Evolutionary conservation across 2,329 filamentous ascomycete genomes (phyloP), one percentile per base, ranked within the genome.

Genomic region (Penicillium thymicola): DNA sequence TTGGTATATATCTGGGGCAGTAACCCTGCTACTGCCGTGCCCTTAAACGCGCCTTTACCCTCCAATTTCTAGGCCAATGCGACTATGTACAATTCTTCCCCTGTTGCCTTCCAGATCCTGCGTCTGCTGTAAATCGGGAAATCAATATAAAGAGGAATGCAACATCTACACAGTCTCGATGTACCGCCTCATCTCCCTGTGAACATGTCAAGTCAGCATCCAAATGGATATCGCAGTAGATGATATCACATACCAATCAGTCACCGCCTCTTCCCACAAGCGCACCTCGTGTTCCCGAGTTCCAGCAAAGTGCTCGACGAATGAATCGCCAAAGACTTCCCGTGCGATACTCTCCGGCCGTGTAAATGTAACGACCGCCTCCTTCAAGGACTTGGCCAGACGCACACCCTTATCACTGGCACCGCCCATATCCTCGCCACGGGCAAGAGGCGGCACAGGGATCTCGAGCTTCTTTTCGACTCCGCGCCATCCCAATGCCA

Each of bases 181-280:
- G 67, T 92, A 92, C 57, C 89, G 81, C 75, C 84, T 85, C 72
- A 91, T 81, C 74, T 92, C 89, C 88, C 87, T 89, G 61, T 25
- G 58, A 44, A 43, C 11, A 21, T 27, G 30, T 36, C n/a, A 56
- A 54, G 54, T 64, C 56, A 70, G 66, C 45, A 42, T 57, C 25
- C 30, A 18, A 21, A 23, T 37, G 7, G 13, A 47, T 13, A 45
- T 43, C 30, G 43, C 27, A 47, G 38, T 38, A 37, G 13, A 55
- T 36, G 42, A 16, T 28, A 37, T 51, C 54, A 86, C 89, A 74
- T 81, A 93, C 92, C 93, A 97, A 74, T 97, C 94, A 21, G 94
- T 97, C 6, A 97, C 93, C 2, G 92, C 92, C 73, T 97, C 93
- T 67, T 97, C 92, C 89, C 90, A 99, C 21, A 96, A 76, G 59